Base-by-base conservation (phyloP, 2,329 filamentous ascomycete species). In the Colletotrichum costaricense region DNA sequence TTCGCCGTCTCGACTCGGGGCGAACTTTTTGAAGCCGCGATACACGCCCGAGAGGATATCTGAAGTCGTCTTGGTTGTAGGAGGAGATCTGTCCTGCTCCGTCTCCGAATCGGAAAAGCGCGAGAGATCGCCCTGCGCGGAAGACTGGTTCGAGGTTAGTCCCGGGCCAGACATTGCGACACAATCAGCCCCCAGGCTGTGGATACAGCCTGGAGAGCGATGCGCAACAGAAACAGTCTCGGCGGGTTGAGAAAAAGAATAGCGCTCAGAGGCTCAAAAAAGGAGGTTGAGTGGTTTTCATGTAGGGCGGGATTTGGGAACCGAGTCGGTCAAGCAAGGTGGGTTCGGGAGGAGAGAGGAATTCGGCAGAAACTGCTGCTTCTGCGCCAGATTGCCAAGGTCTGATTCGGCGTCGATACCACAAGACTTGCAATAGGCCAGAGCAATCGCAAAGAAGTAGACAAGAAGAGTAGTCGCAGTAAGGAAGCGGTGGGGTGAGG, bases 11-110 rank as follows among this genome's bases (percentile, higher is more conserved):
- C 84, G 82, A 56, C 79, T 80, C 16, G 83, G 83, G 7, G 86
- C 83, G 56, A 86, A 83, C 76, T 84, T 88, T 77, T 84, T 86
- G 75, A 89, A 82, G 74, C 86, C 86, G 75, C 87, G 86, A 78
- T 88, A 88, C 76, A 88, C 86, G 76, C 86, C 86, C 58, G 86
- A 86, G 67, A 89, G 78, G 72, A 88, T 80, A 67, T 89, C 87
- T 74, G 87, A 83, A 26, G 85, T 77, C 0, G 86, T 84, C 78
- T 84, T 81, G 52, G 52, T 49, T 46, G 52, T 60, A 30, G 66
- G 64, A 28, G 74, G 70, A 49, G 67, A 62, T 54, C 67, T 59
- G 58, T 77, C 75, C 38, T 85, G 81, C 76, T 88, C 86, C 76
- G 81, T 78, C 69, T 86, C 83, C 72, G 84, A 83, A 73, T 88